These are phyloP conservation scores for Perkinsus marinus DNA, from an alignment of 169 alveolate species.

Conservation along the genomic window DNA sequence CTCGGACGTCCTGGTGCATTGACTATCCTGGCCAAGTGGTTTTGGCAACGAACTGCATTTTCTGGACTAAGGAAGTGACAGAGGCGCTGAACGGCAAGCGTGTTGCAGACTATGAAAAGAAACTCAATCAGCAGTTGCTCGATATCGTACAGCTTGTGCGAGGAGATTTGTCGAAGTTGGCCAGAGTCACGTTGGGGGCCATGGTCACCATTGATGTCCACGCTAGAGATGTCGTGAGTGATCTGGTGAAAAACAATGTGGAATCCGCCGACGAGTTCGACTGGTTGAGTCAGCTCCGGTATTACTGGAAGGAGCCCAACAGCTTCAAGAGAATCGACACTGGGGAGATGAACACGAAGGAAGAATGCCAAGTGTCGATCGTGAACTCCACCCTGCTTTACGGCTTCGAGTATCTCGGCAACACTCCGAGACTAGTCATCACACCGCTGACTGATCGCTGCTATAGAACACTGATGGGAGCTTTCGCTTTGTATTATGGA, in stretches of 20 bases:
- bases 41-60: slow-evolving; percentile 72
- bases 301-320: slow-evolving; percentile 89
- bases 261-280: slow-evolving; percentile 22
- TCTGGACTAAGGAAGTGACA: slow-evolving; percentile 82
- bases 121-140: slow-evolving; percentile 53
- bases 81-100: slow-evolving; percentile 58
- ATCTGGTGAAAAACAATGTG: slow-evolving; percentile 45
- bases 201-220: slow-evolving; percentile 86
- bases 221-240: slow-evolving; percentile 77
- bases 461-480: slow-evolving; percentile 86
- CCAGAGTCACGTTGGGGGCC: slow-evolving; percentile 72
- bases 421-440: slow-evolving; percentile 83
- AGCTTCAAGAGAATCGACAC: too few relatives aligned
- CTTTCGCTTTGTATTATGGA: slow-evolving; percentile 79
- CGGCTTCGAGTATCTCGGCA: slow-evolving; percentile 88
- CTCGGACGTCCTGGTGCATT: slow-evolving; percentile 77
- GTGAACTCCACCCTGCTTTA: slow-evolving; percentile 79
- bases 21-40: slow-evolving; percentile 79
- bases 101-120: slow-evolving; percentile 39
- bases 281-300: slow-evolving; percentile 72
- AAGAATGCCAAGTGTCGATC: too few relatives aligned
- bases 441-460: slow-evolving; percentile 89
- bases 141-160: slow-evolving; percentile 77
- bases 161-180: slow-evolving; percentile 57
- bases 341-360: slow-evolving; percentile 32